Conservation (phyloP, 1,284 basidiomycete genomes). For the Papiliotrema terrestris region DNA sequence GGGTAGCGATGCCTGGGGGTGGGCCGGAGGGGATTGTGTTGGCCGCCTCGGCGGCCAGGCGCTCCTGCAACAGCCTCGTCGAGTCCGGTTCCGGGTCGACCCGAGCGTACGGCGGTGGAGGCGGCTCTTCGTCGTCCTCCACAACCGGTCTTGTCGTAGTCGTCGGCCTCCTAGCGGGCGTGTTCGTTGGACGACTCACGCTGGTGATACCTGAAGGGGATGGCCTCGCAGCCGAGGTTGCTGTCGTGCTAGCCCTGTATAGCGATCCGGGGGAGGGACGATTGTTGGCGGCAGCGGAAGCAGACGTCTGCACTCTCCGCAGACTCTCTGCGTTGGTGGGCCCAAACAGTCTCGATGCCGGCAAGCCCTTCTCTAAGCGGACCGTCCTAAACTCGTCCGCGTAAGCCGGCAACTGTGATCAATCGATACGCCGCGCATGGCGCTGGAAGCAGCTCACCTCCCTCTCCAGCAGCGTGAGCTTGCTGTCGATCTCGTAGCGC, state of each 20-base stretch:
- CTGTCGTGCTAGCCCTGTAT: not conserved
- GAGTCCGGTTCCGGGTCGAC: constrained; percentile 44
- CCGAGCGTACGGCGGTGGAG: constrained; percentile 41
- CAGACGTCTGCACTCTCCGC: not conserved
- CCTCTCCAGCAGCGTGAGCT: constrained; percentile 32
- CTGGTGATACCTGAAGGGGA: not conserved
- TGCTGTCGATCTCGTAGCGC: constrained; percentile 23
- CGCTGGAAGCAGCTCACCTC: constrained; percentile 19
- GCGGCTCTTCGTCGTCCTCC: constrained; percentile 26
- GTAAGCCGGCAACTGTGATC: not conserved
- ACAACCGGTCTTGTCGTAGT: not conserved
- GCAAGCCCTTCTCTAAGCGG: not conserved
- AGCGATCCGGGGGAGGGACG: not conserved
- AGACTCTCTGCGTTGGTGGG: not conserved
- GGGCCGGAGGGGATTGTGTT: not conserved
- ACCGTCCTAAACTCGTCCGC: not conserved
- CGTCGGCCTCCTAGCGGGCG: not conserved
- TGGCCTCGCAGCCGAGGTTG: not conserved
- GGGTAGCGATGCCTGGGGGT: not conserved
- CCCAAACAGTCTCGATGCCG: not conserved
- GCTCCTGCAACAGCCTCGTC: constrained; percentile 34
- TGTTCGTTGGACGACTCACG: not conserved
- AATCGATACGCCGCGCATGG: not conserved
- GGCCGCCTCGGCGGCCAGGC: constrained; percentile 31
- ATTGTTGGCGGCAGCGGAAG: not conserved